These are phyloP conservation scores for Podospora sp. DNA, from an alignment of 495 filamentous ascomycete genomes.

Conservation along the genomic window DNA sequence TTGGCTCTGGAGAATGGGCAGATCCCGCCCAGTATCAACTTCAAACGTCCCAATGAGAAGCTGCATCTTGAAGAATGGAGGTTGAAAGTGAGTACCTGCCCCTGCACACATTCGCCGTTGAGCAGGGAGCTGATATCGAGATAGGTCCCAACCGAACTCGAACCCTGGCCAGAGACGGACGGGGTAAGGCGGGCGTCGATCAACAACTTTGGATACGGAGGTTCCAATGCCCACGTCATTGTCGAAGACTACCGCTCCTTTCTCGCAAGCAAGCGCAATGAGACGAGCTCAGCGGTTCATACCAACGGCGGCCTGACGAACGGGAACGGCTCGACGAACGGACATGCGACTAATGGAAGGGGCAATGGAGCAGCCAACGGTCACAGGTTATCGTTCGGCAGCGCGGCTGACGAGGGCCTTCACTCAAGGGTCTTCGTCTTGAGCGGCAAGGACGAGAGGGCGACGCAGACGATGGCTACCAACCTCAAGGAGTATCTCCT, in stretches of 20 bases:
- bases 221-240: conserved; percentile 45
- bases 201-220: conserved; percentile 50
- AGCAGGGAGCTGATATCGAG: background rate
- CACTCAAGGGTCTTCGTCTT: conserved; percentile 28
- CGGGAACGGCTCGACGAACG: background rate
- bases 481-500: conserved; percentile 29
- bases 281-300: background rate
- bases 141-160: conserved; percentile 12
- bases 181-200: conserved; percentile 28
- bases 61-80: conserved; percentile 43
- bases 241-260: conserved; percentile 36
- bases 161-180: conserved; percentile 15
- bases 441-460: conserved; percentile 33
- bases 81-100: conserved; percentile 29
- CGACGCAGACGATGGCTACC: conserved; percentile 24
- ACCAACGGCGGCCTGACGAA: conserved; percentile 14
- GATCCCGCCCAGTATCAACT: conserved; percentile 48
- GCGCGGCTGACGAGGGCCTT: background rate
- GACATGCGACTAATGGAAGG: conserved; percentile 13
- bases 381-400: conserved; percentile 15
- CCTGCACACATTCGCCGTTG: background rate
- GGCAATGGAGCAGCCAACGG: conserved; percentile 8
- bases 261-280: conserved; percentile 12
- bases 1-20: conserved; percentile 46
- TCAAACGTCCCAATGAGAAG: conserved; percentile 47